Percentiles rank a stretch among this genome's conserved stretches.
Conservation (phyloP, 768 basidiomycete genomes). For the Tylopilus plumbeoviolaceoides region DNA sequence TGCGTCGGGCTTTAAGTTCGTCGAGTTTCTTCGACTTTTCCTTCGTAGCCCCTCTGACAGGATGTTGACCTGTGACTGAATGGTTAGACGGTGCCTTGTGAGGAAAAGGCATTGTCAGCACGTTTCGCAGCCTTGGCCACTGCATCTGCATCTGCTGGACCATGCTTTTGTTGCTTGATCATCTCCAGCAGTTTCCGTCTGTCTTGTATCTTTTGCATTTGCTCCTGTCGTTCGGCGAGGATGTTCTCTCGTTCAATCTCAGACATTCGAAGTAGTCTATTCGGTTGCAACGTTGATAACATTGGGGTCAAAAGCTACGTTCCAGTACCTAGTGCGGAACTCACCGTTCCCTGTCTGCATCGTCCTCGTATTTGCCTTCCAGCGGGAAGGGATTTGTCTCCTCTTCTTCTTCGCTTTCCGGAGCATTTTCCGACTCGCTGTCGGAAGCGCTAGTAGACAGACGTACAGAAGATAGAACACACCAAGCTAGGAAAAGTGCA, state of each 20-base stretch:
- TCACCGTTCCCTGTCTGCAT: conserved; percentile 77
- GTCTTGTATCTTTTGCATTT: conserved; percentile 73
- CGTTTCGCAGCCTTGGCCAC: conserved; percentile 76
- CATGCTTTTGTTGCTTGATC: conserved; percentile 58
- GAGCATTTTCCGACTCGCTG: conserved; percentile 46
- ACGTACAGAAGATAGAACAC: not conserved
- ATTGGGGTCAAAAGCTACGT: conserved; percentile 26
- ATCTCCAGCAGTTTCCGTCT: conserved; percentile 69
- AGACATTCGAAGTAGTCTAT: conserved; percentile 71
- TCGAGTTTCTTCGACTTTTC: conserved; percentile 77
- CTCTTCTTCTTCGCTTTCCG: conserved; percentile 58
- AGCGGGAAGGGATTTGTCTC: conserved; percentile 75
- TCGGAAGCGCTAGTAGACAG: conserved; percentile 35
- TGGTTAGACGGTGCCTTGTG: conserved; percentile 7
- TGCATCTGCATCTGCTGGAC: conserved; percentile 48
- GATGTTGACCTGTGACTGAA: conserved; percentile 59
- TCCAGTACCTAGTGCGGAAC: conserved; percentile 33
- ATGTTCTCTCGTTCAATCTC: conserved; percentile 91
- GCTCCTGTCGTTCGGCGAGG: conserved; percentile 74
- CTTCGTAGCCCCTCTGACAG: conserved; percentile 67
- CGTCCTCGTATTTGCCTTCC: conserved; percentile 88
- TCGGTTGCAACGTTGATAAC: conserved; percentile 4
- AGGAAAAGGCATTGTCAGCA: conserved; percentile 33
- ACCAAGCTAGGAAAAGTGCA: conserved; percentile 26
- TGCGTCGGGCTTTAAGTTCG: conserved; percentile 82